These are phyloP conservation scores for Solanum piurae DNA, from an alignment of 257 asterid species.

Conservation along the genomic window DNA sequence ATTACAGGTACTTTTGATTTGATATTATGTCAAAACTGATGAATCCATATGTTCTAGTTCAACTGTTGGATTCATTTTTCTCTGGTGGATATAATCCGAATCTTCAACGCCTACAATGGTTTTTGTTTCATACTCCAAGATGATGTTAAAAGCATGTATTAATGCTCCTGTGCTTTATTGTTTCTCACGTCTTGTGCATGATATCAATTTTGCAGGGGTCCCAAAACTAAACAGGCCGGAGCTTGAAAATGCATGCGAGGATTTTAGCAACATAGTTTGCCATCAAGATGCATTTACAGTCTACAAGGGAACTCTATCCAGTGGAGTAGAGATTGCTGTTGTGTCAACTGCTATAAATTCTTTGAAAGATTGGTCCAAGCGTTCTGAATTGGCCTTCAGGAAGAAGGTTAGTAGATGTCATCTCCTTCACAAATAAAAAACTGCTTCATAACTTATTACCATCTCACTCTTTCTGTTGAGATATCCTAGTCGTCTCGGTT, in stretches of 20 bases:
- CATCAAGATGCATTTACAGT: slow-evolving; percentile 52
- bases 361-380: slow-evolving; percentile 26
- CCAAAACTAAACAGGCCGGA: slow-evolving; percentile 40
- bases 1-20: slow-evolving; percentile 48
- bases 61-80: not conserved
- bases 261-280: slow-evolving; percentile 83
- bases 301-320: slow-evolving; percentile 74
- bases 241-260: slow-evolving; percentile 87
- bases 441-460: not conserved
- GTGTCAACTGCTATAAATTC: slow-evolving; percentile 33
- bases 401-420: slow-evolving; percentile 13
- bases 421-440: not conserved
- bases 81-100: not conserved
- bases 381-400: slow-evolving; percentile 24
- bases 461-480: not conserved
- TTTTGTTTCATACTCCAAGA: not conserved
- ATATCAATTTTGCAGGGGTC: slow-evolving; percentile 19
- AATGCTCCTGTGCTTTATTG: not conserved
- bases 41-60: not conserved
- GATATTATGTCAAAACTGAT: not conserved
- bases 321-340: slow-evolving; percentile 82
- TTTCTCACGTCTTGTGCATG: not conserved
- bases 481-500: not conserved
- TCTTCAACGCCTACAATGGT: not conserved
- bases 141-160: not conserved